Conservation (phyloP, 2,329 filamentous ascomycete species). For the Dactylellina cionopaga region DNA sequence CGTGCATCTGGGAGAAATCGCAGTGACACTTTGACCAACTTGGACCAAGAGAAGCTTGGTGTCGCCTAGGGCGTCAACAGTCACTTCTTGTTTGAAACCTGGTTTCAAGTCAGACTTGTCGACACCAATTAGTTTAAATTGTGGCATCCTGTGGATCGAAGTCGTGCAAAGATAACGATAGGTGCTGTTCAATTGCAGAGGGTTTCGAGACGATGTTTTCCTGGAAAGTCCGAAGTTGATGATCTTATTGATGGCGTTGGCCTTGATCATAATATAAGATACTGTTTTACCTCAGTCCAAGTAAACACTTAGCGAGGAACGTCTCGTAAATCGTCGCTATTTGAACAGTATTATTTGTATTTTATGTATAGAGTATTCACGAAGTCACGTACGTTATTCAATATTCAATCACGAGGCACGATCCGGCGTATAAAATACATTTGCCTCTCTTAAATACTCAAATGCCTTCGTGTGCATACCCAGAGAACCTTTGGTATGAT, state of each 20-base stretch:
- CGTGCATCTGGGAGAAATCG: slow-evolving; percentile 81
- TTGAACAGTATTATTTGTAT: too few relatives aligned
- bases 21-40: slow-evolving; percentile 77
- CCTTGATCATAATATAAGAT: too few relatives aligned
- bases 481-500: neutral
- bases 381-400: neutral
- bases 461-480: neutral
- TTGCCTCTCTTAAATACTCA: too few relatives aligned
- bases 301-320: too few relatives aligned
- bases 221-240: too few relatives aligned
- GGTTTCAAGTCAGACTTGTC: slow-evolving; percentile 77
- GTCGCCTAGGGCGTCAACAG: slow-evolving; percentile 86
- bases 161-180: neutral
- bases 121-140: slow-evolving; percentile 70
- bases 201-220: neutral
- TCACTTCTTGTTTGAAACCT: slow-evolving; percentile 85
- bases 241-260: too few relatives aligned
- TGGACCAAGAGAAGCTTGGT: slow-evolving; percentile 89
- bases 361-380: too few relatives aligned
- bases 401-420: too few relatives aligned
- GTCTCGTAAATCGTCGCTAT: too few relatives aligned
- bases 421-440: too few relatives aligned
- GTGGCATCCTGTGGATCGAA: slow-evolving; percentile 12
- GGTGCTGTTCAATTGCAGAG: neutral
- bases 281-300: too few relatives aligned